Evolutionary conservation across 768 basidiomycete species (phyloP), one percentile per base, ranked within the genome.

Genomic region (Hemileccinum rubropunctum): DNA sequence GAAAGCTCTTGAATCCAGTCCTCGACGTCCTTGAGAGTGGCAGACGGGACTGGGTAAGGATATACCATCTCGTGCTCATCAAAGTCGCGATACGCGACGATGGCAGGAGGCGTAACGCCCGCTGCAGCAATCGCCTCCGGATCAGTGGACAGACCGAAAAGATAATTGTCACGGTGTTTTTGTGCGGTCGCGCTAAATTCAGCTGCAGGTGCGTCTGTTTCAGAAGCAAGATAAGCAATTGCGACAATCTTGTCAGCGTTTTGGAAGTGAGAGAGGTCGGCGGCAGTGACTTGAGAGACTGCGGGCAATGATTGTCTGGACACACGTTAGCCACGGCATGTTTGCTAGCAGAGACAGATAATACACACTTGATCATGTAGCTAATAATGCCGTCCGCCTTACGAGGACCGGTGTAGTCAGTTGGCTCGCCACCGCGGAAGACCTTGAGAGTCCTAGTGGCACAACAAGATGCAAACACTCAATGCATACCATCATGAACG

Each of bases 321-420:
- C 45, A 39, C 42, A 34, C 42, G 40, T 61, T 51, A 58, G 50
- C 40, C 21, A 54, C 45, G 13, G 6, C 21, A 13, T 21, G 11
- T 6, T 18, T 3, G 4, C 21, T 4, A 26, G 38, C 4, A 36
- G 27, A 42, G 1, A 17, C 0, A 35, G 6, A 35, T 3, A 11
- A 37, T 21, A 71, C 85, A 60, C 55, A 95, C 95, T 98, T 98
- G 76, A 81, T 67, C 95, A 98, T 98, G 76, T 97, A 97, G 70
- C 84, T 84, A 66, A 95, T 75, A 63, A 99, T 99, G 15, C 97
- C 95, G 56, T 98, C 97, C 10, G 93, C 88, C 70, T 97, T 91
- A 45, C 97, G 79, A 14, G 93, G 88, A 39, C 97, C 97, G 48
- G 61, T 68, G 70, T 98, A 99, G 20, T 98, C 94, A 1, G 77